A percentile compares a stretch with the other conserved stretches of the same genome.
These are phyloP conservation scores for Diutina ranongensis DNA, from an alignment of 1,139 yeast species.

Conservation along the genomic window DNA sequence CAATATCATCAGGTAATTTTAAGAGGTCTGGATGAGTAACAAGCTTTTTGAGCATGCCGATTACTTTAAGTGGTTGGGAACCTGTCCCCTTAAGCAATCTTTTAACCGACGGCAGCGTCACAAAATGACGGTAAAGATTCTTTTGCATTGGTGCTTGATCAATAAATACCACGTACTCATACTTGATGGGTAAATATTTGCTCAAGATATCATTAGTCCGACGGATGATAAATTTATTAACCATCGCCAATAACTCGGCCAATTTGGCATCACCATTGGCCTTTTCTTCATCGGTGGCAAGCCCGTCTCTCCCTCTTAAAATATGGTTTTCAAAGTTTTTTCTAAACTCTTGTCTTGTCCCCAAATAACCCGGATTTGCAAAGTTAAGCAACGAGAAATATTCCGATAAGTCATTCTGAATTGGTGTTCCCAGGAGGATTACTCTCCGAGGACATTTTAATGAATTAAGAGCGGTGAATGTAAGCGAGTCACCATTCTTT, in stretches of 20 bases:
- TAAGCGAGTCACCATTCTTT: constrained; percentile 88
- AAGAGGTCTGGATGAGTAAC: constrained; percentile 90
- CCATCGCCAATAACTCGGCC: constrained; percentile 59
- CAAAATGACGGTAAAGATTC: constrained; percentile 58
- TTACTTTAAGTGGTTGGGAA: constrained; percentile 82
- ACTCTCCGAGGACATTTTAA: constrained; percentile 81
- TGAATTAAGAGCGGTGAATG: constrained; percentile 79
- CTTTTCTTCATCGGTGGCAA: constrained; percentile 74
- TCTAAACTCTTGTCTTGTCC: constrained; percentile 73
- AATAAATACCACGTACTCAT: constrained; percentile 91
- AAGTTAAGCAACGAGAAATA: constrained; percentile 84
- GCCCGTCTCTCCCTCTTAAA: constrained; percentile 80
- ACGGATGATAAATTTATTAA: constrained; percentile 83
- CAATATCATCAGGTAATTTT: constrained; percentile 63
- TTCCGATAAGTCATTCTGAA: constrained; percentile 91
- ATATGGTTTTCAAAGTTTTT: constrained; percentile 77
- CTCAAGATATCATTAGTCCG: constrained; percentile 92
- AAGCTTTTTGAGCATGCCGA: constrained; percentile 75
- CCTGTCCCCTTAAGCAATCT: constrained; percentile 34
- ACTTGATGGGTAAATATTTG: constrained; percentile 87
- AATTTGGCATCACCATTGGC: constrained; percentile 62
- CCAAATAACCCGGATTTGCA: constrained; percentile 90
- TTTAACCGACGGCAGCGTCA: constrained; percentile 71
- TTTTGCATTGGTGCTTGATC: constrained; percentile 72
- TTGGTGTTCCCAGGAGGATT: constrained; percentile 93